phyloP scores from a whole-genome alignment of 2,329 filamentous ascomycete species.

The Fusarium sp. region DNA sequence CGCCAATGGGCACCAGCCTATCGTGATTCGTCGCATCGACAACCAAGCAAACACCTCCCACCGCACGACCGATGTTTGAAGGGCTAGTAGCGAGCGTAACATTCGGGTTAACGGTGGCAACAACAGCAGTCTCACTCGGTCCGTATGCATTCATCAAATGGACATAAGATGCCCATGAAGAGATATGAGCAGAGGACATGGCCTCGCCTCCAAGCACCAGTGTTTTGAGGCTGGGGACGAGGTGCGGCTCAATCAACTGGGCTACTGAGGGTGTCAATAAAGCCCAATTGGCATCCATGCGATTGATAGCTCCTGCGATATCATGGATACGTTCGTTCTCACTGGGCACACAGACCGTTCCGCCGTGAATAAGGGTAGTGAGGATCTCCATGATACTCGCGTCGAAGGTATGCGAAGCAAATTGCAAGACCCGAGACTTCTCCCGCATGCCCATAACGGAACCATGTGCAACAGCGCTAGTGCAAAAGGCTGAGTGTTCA shows the following conservation, averaged over 20 bases:
- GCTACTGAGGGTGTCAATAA: constrained; percentile 36
- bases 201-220: constrained; percentile 40
- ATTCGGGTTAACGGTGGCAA: constrained; percentile 18
- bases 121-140: constrained; percentile 35
- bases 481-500: constrained; percentile 20
- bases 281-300: constrained; percentile 33
- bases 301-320: constrained; percentile 31
- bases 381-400: too few relatives aligned
- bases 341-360: constrained; percentile 49
- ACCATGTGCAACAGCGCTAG: constrained; percentile 1
- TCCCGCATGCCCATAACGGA: constrained; percentile 11
- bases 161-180: constrained; percentile 23
- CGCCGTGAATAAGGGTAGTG: background rate
- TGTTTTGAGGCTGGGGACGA: constrained; percentile 19
- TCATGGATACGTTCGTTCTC: constrained; percentile 53
- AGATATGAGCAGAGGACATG: constrained; percentile 33
- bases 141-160: constrained; percentile 38
- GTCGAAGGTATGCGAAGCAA: too few relatives aligned
- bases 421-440: too few relatives aligned
- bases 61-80: constrained; percentile 24
- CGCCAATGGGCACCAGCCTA: too few relatives aligned
- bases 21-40: too few relatives aligned
- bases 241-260: constrained; percentile 16
- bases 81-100: constrained; percentile 7
- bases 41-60: too few relatives aligned